phyloP scores from a whole-genome alignment of 2,329 filamentous ascomycete genomes.

The Ascocoryne sarcoides region DNA sequence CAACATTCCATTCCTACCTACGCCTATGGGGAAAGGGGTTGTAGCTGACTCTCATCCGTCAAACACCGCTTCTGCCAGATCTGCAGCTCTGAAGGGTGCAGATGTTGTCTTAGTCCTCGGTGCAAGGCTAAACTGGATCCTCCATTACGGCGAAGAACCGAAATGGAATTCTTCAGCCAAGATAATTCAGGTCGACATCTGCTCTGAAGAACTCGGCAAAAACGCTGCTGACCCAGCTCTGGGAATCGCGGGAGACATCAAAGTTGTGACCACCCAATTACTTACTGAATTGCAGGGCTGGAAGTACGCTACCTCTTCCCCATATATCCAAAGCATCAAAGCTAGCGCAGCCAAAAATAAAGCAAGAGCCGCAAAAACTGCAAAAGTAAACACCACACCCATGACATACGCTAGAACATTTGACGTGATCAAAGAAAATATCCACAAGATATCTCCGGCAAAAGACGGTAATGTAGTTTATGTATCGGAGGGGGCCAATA shows the following conservation, averaged over 20 bases:
- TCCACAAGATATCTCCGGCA: constrained; percentile 37
- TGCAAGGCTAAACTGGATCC: constrained; percentile 49
- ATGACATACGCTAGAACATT: constrained; percentile 44
- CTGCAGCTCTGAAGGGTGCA: constrained; percentile 42
- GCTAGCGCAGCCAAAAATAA: constrained; percentile 38
- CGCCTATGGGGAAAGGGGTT: constrained; percentile 51
- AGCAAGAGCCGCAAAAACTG: constrained; percentile 34
- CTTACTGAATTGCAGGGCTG: constrained; percentile 33
- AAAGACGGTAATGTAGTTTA: constrained; percentile 42
- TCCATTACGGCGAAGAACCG: constrained; percentile 45
- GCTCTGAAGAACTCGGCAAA: constrained; percentile 43
- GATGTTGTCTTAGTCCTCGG: constrained; percentile 47
- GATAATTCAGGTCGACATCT: constrained; percentile 48
- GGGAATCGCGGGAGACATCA: constrained; percentile 43
- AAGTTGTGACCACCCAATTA: constrained; percentile 39
- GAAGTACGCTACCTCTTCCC: constrained; percentile 32
- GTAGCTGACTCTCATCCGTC: constrained; percentile 43
- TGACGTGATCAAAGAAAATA: constrained; percentile 40
- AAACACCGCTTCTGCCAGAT: constrained; percentile 45
- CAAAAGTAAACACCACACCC: constrained; percentile 32
- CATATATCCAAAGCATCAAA: constrained; percentile 29
- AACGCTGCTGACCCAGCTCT: constrained; percentile 40
- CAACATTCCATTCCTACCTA: constrained; percentile 45
- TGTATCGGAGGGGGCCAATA: constrained; percentile 49
- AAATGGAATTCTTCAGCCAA: constrained; percentile 42